A percentile compares a stretch with the other conserved stretches of the same genome.
Evolutionary conservation across 768 basidiomycete species (phyloP).

Genomic region (Antrodiella citrinella): DNA sequence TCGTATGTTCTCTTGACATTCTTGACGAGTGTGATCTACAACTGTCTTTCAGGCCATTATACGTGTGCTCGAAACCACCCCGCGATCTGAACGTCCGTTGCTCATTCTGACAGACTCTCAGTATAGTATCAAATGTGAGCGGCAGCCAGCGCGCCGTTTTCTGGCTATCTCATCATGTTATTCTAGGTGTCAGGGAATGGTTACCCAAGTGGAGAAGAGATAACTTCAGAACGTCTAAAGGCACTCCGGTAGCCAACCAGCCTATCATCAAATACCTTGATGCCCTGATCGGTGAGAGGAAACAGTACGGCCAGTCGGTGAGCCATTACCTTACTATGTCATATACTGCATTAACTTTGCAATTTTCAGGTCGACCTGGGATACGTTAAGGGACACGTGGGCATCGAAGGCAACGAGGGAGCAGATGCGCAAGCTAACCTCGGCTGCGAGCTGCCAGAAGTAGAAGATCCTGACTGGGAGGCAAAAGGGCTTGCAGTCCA

Average conservation of each 20-base stretch:
- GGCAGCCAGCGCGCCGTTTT: no score
- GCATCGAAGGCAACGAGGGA: slow-evolving; percentile 76
- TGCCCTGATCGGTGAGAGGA: slow-evolving; percentile 50
- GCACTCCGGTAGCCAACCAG: slow-evolving; percentile 63
- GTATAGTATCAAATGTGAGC: slow-evolving; percentile 73
- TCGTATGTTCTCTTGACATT: slow-evolving; percentile 38
- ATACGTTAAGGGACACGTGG: slow-evolving; percentile 75
- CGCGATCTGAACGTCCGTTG: slow-evolving; percentile 44
- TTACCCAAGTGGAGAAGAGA: slow-evolving; percentile 57
- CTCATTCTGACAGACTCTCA: slow-evolving; percentile 81
- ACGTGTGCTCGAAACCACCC: slow-evolving; percentile 69
- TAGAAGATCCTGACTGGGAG: slow-evolving; percentile 56
- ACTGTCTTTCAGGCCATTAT: slow-evolving; percentile 59
- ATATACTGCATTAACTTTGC: not conserved
- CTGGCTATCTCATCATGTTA: not conserved
- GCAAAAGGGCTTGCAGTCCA: slow-evolving; percentile 6
- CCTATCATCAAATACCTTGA: slow-evolving; percentile 64
- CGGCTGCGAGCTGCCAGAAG: slow-evolving; percentile 35
- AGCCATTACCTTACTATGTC: slow-evolving; percentile 9
- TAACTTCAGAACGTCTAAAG: slow-evolving; percentile 38
- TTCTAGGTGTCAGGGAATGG: slow-evolving; percentile 61
- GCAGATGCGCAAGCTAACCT: slow-evolving; percentile 69
- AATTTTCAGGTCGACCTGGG: slow-evolving; percentile 31
- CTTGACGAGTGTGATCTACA: not conserved
- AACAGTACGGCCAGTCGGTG: slow-evolving; percentile 43